Evolutionary conservation across 139 green algal genomes (phyloP), one percentile per base, ranked within the genome.

Genomic region (Pleodorina starrii): DNA sequence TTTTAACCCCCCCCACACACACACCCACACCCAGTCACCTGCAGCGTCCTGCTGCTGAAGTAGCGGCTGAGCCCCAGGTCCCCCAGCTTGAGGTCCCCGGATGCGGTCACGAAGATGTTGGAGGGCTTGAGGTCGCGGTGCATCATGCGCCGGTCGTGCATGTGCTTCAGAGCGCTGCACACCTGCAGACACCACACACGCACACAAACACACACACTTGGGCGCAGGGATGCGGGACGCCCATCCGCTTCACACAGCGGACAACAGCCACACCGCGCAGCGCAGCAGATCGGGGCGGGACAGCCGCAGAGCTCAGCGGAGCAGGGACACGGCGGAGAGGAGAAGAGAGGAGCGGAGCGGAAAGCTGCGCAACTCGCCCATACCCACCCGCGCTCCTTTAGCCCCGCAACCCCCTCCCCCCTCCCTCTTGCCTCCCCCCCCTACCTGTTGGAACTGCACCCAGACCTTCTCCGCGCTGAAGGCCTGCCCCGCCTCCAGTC

Each of bases 81-180:
- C 0, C 95, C 95, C 27, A 97, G 87, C 86, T 97, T 97, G 32
- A 97, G 88, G 46, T 92, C 44, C 2, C 94, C 95, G 29, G 90
- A 86, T 12, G 51, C 54, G 38, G 91, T 91, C 16, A 97, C 89
- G 89, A 97, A 97, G 44, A 97, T 94, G 87, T 97, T 97, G 78
- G 94, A 90, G 5, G 93, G 77, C 91, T 94, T 95, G 69, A 95
- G 77, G 82, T 95, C 94, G 35, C 93, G 72, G 83, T 95, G 93
- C 90, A 95, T 91, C 81, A 95, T 93, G 66, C 90, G 89, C 86
- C 92, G 85, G 29, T 92, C 87, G 85, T 95, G 93, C 82, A 95
- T 95, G 91, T 95, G 93, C 57, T 85, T 59, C 36, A 95, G 79
- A 3, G 91, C 93, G 46, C 66, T 88, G 84, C 90, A 91, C 2